Conservation (phyloP, 2,329 filamentous ascomycete species). For the Herpotrichia juniperi region DNA sequence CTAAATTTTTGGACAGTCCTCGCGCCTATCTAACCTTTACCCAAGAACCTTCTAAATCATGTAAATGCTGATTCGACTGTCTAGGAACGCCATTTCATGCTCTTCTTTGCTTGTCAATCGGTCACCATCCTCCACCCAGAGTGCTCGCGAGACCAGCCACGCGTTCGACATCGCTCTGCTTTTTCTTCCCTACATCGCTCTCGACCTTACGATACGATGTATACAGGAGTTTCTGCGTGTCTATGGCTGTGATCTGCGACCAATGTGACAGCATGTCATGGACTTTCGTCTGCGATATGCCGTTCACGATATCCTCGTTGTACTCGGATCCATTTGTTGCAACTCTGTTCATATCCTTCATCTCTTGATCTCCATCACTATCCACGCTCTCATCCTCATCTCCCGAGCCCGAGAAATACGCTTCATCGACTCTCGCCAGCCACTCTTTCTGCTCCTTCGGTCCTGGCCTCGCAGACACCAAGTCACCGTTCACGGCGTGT, state of each 20-base stretch:
- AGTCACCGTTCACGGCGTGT: conserved; percentile 38
- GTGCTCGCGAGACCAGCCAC: conserved; percentile 89
- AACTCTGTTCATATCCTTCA: conserved; percentile 21
- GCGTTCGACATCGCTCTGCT: conserved; percentile 72
- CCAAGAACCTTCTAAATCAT: background rate
- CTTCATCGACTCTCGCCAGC: conserved; percentile 62
- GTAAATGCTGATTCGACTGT: background rate
- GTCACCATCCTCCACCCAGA: conserved; percentile 89
- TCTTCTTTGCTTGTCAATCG: background rate
- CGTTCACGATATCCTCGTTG: conserved; percentile 55
- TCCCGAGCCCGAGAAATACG: conserved; percentile 79
- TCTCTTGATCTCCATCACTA: conserved; percentile 49
- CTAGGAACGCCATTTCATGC: conserved; percentile 3
- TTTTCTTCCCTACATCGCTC: conserved; percentile 82
- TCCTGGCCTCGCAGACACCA: conserved; percentile 61
- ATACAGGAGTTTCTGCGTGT: conserved; percentile 73
- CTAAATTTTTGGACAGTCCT: background rate
- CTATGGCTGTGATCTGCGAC: conserved; percentile 73
- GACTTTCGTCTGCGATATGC: conserved; percentile 70
- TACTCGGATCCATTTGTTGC: conserved; percentile 4
- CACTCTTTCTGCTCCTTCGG: conserved; percentile 83
- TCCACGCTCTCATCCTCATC: conserved; percentile 38
- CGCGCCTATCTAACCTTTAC: background rate
- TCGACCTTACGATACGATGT: conserved; percentile 93
- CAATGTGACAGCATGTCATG: conserved; percentile 76